These are phyloP conservation scores for Ogataea nitratoaversa DNA, from an alignment of 805 yeast genomes.

Conservation along the genomic window DNA sequence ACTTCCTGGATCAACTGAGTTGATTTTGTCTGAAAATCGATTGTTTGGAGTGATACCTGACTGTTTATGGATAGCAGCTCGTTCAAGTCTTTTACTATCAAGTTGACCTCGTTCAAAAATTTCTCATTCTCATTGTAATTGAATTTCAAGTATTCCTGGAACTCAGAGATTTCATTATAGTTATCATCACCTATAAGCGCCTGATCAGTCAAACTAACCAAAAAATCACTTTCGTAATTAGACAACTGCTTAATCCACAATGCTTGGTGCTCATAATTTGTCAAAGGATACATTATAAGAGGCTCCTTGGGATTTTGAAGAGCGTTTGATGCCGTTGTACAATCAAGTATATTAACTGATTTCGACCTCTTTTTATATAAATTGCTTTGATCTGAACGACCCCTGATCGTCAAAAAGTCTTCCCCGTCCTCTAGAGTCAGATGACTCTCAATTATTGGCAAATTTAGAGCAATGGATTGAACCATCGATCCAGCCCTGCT, in stretches of 20 bases:
- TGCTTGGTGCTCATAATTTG: constrained; percentile 31
- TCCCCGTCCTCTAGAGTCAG: constrained; percentile 4
- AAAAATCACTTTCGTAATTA: constrained; percentile 38
- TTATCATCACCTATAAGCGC: constrained; percentile 35
- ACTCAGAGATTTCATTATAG: constrained; percentile 32
- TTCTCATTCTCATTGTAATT: constrained; percentile 24
- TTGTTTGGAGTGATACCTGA: constrained; percentile 57
- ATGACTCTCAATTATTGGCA: constrained; percentile 36
- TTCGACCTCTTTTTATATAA: constrained; percentile 9
- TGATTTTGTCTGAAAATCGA: constrained; percentile 57
- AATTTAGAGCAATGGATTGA: constrained; percentile 52
- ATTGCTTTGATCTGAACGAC: background rate
- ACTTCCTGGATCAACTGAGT: constrained; percentile 46
- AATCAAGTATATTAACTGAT: constrained; percentile 4
- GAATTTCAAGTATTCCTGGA: constrained; percentile 32
- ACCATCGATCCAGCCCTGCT: constrained; percentile 61
- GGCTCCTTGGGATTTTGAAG: background rate
- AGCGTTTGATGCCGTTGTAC: background rate
- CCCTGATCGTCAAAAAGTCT: background rate
- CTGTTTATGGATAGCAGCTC: constrained; percentile 49
- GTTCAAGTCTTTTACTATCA: constrained; percentile 42
- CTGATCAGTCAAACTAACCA: constrained; percentile 39
- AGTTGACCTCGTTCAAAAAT: constrained; percentile 43
- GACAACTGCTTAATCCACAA: constrained; percentile 35
- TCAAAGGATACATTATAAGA: constrained; percentile 32